phyloP scores from a whole-genome alignment of 2,329 filamentous ascomycete species.

The Lachnellula occidentalis region DNA sequence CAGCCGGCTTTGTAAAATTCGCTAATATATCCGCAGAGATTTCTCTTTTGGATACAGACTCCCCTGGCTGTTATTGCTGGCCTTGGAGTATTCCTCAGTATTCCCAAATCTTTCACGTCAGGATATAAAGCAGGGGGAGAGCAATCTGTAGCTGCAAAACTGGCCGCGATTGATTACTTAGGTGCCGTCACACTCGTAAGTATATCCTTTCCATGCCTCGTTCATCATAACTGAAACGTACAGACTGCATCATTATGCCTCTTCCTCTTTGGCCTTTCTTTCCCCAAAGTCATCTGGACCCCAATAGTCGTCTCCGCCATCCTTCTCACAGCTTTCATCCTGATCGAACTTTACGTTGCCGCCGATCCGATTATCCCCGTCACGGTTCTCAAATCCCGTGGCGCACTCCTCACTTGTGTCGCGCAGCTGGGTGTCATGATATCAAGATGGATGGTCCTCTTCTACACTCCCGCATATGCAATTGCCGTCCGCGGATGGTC shows the following conservation, averaged over 20 bases:
- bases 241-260: constrained; percentile 61
- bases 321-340: constrained; percentile 47
- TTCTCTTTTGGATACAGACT: constrained; percentile 67
- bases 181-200: constrained; percentile 63
- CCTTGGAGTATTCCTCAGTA: constrained; percentile 55
- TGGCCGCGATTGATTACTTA: constrained; percentile 67
- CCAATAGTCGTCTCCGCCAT: constrained; percentile 55
- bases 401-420: constrained; percentile 67
- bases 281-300: constrained; percentile 52
- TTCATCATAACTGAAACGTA: constrained; percentile 14
- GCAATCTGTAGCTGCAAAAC: constrained; percentile 43
- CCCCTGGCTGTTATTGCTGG: constrained; percentile 59
- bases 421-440: constrained; percentile 75
- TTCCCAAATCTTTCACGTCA: constrained; percentile 46
- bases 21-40: constrained; percentile 45
- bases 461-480: constrained; percentile 75
- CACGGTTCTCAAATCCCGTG: constrained; percentile 61
- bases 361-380: constrained; percentile 71
- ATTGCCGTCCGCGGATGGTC: constrained; percentile 67
- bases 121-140: constrained; percentile 32
- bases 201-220: not conserved
- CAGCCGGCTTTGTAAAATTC: not conserved
- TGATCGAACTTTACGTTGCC: constrained; percentile 59
- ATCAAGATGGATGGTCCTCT: constrained; percentile 72
- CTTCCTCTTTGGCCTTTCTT: constrained; percentile 65